phyloP scores from a whole-genome alignment of 2,329 filamentous ascomycete species.

The Aspergillus fructus region DNA sequence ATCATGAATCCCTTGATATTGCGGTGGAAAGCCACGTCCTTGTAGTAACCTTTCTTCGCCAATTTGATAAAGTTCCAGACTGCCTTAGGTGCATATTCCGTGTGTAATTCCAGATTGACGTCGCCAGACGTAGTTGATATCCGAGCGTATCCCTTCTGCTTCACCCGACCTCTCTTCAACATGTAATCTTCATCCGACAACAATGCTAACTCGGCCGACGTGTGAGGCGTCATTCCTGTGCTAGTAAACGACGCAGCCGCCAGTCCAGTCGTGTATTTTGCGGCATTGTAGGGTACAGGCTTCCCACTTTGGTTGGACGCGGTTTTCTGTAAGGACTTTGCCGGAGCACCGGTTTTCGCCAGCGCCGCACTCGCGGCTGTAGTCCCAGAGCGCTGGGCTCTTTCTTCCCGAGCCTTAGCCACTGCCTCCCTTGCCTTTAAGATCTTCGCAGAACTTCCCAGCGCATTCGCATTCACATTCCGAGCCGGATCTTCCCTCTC shows the following conservation, averaged over 20 bases:
- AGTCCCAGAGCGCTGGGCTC: slow-evolving; percentile 60
- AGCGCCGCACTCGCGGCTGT: slow-evolving; percentile 39
- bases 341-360: slow-evolving; percentile 23
- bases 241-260: slow-evolving; percentile 94
- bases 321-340: slow-evolving; percentile 21
- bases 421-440: slow-evolving; percentile 89
- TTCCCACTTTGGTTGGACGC: slow-evolving; percentile 31
- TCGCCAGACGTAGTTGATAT: slow-evolving; percentile 82
- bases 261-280: slow-evolving; percentile 83
- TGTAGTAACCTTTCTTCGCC: slow-evolving; percentile 87
- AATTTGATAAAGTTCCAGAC: slow-evolving; percentile 97
- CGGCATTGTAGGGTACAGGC: slow-evolving; percentile 72
- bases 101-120: slow-evolving; percentile 83
- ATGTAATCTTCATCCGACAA: slow-evolving; percentile 95
- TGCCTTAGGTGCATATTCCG: slow-evolving; percentile 85
- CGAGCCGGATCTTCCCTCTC: slow-evolving; percentile 59
- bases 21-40: slow-evolving; percentile 79
- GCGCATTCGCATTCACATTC: slow-evolving; percentile 73
- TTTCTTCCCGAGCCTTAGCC: slow-evolving; percentile 79
- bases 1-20: slow-evolving; percentile 98
- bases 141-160: slow-evolving; percentile 87
- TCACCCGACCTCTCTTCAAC: slow-evolving; percentile 84
- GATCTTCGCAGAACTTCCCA: slow-evolving; percentile 80
- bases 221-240: slow-evolving; percentile 89
- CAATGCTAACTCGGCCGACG: slow-evolving; percentile 79